phyloP scores from a whole-genome alignment of 331 rosid genomes.

The Rhamnella rubrinervis region DNA sequence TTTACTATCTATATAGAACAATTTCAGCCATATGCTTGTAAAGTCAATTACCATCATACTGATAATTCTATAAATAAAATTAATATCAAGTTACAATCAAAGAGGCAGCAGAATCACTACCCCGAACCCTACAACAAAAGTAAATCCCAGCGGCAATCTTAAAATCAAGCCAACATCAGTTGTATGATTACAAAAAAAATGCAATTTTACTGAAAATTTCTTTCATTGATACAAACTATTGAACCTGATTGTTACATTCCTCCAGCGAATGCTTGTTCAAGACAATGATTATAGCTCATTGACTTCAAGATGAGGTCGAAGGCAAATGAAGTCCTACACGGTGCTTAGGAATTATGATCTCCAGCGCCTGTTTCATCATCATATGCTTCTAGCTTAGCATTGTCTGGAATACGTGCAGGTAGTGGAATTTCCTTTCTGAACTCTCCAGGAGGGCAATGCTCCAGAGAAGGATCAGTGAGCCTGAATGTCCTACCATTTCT shows the following conservation, averaged over 20 bases:
- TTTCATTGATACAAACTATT: not conserved
- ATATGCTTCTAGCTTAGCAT: conserved; percentile 42
- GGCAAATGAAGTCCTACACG: conserved; percentile 43
- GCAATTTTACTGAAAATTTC: not conserved
- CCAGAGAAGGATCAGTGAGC: conserved; percentile 40
- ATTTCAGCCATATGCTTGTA: too few relatives aligned
- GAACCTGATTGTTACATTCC: conserved; percentile 1
- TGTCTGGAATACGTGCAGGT: conserved; percentile 40
- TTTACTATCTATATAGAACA: too few relatives aligned
- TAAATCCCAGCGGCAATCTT: too few relatives aligned
- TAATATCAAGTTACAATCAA: too few relatives aligned
- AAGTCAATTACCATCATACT: too few relatives aligned
- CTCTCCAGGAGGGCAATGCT: conserved; percentile 44
- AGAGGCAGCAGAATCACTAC: too few relatives aligned
- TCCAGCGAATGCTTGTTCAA: conserved; percentile 12
- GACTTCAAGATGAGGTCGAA: conserved; percentile 40
- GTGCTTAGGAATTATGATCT: conserved; percentile 42
- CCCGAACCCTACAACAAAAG: too few relatives aligned
- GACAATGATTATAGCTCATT: conserved; percentile 34
- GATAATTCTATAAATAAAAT: too few relatives aligned
- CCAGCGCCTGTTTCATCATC: conserved; percentile 39
- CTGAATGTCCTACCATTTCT: conserved; percentile 39
- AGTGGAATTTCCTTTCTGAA: conserved; percentile 38
- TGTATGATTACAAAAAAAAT: too few relatives aligned
- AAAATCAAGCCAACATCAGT: too few relatives aligned